These are phyloP conservation scores for Termitomyces eurrhizus DNA, from an alignment of 768 basidiomycete species.

Conservation along the genomic window DNA sequence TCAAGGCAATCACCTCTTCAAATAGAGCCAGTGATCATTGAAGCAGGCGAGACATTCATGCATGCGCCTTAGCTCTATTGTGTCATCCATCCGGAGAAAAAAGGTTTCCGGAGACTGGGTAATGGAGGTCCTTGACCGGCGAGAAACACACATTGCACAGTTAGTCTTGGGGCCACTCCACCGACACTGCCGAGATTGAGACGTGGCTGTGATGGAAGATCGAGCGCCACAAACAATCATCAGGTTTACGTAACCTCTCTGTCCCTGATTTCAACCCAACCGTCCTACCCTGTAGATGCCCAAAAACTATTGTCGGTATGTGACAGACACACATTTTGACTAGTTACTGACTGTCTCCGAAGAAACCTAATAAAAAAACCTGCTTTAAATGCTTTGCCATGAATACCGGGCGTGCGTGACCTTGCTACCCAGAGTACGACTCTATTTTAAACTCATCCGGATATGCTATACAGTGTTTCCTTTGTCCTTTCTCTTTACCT, in stretches of 20 bases:
- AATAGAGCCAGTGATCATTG: background rate
- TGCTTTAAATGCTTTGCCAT: background rate
- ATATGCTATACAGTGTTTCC: no score
- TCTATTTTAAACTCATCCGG: background rate
- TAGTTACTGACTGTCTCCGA: no score
- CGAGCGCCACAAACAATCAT: background rate
- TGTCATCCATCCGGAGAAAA: background rate
- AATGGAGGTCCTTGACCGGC: background rate
- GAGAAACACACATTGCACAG: background rate
- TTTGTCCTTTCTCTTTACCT: background rate
- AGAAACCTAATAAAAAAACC: background rate
- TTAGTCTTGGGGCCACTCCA: no score
- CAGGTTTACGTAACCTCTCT: background rate
- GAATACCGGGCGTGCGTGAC: background rate
- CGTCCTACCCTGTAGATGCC: background rate
- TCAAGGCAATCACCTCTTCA: background rate
- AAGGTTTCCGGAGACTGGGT: background rate
- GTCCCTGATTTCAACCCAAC: background rate
- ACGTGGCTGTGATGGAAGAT: background rate
- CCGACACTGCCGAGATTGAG: background rate
- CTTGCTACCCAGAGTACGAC: background rate
- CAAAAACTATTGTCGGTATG: background rate
- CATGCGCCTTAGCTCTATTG: background rate
- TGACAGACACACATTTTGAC: background rate
- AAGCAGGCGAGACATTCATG: background rate